Conservation (phyloP, 352 stramenopile species). For the Lagenidium giganteum region DNA sequence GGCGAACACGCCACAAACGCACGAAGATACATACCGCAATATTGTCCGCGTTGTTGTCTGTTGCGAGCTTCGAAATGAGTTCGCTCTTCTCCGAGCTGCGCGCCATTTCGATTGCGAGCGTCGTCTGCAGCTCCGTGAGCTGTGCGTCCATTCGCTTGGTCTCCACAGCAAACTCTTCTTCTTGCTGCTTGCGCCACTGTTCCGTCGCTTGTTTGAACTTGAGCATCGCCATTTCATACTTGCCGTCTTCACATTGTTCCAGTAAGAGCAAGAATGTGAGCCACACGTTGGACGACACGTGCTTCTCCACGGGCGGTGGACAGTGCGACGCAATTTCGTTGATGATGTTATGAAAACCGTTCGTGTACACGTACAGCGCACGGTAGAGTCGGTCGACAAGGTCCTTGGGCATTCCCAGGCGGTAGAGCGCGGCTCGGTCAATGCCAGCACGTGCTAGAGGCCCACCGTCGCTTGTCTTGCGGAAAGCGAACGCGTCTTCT, state of each 20-base stretch:
- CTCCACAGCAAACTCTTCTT: slow-evolving; percentile 37
- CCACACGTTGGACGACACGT: slow-evolving; percentile 80
- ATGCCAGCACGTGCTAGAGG: slow-evolving; percentile 60
- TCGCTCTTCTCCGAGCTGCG: slow-evolving; percentile 41
- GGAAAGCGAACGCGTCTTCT: slow-evolving; percentile 42
- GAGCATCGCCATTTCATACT: slow-evolving; percentile 85
- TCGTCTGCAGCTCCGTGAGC: slow-evolving; percentile 18
- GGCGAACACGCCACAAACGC: background rate
- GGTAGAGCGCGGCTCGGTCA: slow-evolving; percentile 65
- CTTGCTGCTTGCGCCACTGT: slow-evolving; percentile 41
- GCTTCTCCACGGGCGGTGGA: slow-evolving; percentile 51
- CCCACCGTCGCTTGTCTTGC: slow-evolving; percentile 26
- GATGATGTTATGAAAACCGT: slow-evolving; percentile 82
- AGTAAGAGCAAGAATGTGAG: slow-evolving; percentile 68
- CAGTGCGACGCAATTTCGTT: slow-evolving; percentile 73
- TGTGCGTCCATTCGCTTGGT: slow-evolving; percentile 30
- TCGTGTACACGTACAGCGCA: slow-evolving; percentile 82
- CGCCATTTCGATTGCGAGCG: slow-evolving; percentile 27
- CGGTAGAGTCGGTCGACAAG: slow-evolving; percentile 75
- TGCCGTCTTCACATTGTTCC: slow-evolving; percentile 74
- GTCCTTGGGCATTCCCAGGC: slow-evolving; percentile 68
- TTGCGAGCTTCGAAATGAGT: slow-evolving; percentile 36
- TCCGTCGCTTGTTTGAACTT: slow-evolving; percentile 77
- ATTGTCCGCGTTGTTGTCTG: slow-evolving; percentile 28
- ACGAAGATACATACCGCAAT: slow-evolving; percentile 27